A percentile compares a stretch with the other conserved stretches of the same genome.
Conservation (phyloP, 179 eudicot genomes). For the Camellia oleifera region DNA sequence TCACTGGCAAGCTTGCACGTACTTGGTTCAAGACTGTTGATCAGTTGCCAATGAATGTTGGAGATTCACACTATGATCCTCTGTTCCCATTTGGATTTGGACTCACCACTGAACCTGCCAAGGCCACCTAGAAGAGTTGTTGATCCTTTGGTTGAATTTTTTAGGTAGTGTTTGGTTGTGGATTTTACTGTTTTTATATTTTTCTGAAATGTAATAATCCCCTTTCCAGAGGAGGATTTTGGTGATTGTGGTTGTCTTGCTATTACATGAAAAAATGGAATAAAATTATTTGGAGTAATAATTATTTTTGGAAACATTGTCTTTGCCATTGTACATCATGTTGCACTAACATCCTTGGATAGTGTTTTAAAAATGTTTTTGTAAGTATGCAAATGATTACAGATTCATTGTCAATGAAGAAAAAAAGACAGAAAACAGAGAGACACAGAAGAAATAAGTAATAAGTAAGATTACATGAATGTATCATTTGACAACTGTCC, state of each 20-base stretch:
- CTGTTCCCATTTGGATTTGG: constrained; percentile 64
- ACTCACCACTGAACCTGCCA: constrained; percentile 39
- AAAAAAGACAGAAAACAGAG: no score
- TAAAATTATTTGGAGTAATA: no score
- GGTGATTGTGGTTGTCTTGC: not conserved
- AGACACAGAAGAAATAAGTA: no score
- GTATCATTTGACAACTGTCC: no score
- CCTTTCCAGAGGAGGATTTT: not conserved
- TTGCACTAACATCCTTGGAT: no score
- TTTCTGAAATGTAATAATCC: not conserved
- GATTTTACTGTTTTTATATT: not conserved
- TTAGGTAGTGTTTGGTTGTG: not conserved
- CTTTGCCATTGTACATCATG: no score
- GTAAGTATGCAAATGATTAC: no score
- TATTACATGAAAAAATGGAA: not conserved
- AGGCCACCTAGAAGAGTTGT: not conserved
- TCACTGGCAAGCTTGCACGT: constrained; percentile 61
- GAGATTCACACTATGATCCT: constrained; percentile 61
- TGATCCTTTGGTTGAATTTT: not conserved
- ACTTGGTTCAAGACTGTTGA: constrained; percentile 68
- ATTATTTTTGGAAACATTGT: no score
- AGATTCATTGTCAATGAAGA: no score
- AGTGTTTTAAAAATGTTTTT: no score
- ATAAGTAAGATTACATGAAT: no score
- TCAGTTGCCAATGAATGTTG: constrained; percentile 65